Conservation (phyloP, 495 filamentous ascomycete genomes). For the Neurospora hispaniola region DNA sequence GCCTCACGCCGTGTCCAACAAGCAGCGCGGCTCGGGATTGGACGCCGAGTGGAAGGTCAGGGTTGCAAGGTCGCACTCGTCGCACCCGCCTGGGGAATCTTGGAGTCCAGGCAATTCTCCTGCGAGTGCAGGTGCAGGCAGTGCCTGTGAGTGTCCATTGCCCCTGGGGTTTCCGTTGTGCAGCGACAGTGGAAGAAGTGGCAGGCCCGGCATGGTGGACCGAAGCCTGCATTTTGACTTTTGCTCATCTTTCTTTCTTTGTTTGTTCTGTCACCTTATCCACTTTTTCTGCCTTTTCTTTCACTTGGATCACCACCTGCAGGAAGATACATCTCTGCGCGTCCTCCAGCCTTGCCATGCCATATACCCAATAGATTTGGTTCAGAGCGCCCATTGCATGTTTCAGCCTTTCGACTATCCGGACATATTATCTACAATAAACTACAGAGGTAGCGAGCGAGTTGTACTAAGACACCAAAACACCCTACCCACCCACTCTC, state of each 20-base stretch:
- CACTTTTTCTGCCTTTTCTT: constrained; percentile 1
- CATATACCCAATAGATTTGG: background rate
- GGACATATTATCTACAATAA: background rate
- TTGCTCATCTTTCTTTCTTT: background rate
- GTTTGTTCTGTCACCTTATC: background rate
- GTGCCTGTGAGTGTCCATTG: background rate
- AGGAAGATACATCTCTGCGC: background rate
- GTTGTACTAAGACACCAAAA: background rate
- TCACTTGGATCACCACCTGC: background rate
- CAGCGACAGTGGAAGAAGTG: background rate
- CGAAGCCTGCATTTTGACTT: background rate
- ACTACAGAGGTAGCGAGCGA: background rate
- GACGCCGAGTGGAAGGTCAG: background rate
- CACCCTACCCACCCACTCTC: background rate
- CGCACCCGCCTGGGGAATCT: background rate
- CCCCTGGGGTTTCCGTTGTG: background rate
- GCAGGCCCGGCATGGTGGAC: background rate
- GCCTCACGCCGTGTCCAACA: background rate
- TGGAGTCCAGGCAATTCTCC: background rate
- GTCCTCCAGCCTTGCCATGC: background rate
- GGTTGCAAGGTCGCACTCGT: background rate
- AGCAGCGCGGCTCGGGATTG: background rate
- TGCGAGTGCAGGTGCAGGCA: background rate
- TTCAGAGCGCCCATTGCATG: background rate
- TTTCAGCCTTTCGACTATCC: background rate